Percentiles rank a stretch among this genome's conserved stretches.
Conservation (phyloP, 371 early-diverging fungal genomes). For the Syncephalastrum racemosum region DNA sequence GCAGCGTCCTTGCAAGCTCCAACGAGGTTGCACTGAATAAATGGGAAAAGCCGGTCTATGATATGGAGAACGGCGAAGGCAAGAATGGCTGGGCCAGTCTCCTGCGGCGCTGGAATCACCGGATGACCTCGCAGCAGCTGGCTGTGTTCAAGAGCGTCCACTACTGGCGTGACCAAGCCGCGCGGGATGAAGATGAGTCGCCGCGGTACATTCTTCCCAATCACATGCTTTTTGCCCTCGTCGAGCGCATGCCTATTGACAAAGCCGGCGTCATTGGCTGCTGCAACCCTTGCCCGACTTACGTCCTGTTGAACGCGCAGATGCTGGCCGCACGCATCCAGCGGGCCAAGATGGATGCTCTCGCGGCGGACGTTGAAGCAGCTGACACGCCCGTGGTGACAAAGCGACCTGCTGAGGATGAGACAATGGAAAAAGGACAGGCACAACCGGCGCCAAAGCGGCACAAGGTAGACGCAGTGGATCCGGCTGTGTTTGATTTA, state of each 20-base stretch:
- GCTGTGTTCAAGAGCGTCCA: slow-evolving; percentile 87
- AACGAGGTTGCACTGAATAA: slow-evolving; percentile 60
- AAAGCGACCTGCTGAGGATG: slow-evolving; percentile 10
- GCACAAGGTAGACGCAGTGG: slow-evolving; percentile 11
- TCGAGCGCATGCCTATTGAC: slow-evolving; percentile 78
- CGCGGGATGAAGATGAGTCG: slow-evolving; percentile 92
- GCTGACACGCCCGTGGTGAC: slow-evolving; percentile 19
- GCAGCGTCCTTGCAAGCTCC: slow-evolving; percentile 69
- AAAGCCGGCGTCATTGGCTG: slow-evolving; percentile 69
- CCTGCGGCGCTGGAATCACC: slow-evolving; percentile 62
- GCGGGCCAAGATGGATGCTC: slow-evolving; percentile 41
- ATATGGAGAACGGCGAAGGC: slow-evolving; percentile 70
- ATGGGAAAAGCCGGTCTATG: slow-evolving; percentile 83
- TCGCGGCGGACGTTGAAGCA: slow-evolving; percentile 20
- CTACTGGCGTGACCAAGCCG: slow-evolving; percentile 88
- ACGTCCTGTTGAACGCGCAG: slow-evolving; percentile 79
- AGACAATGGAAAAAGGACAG: not conserved
- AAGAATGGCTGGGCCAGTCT: slow-evolving; percentile 75
- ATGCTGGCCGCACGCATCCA: slow-evolving; percentile 76
- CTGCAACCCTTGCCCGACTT: slow-evolving; percentile 83
- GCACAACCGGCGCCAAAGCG: slow-evolving; percentile 3
- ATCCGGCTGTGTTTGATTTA: slow-evolving; percentile 43
- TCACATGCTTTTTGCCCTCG: slow-evolving; percentile 80
- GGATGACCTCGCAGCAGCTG: slow-evolving; percentile 62
- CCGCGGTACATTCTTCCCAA: slow-evolving; percentile 88